Evolutionary conservation across 495 filamentous ascomycete species (phyloP), one percentile per base, ranked within the genome.

Genomic region (Aspergillus funiculosus): DNA sequence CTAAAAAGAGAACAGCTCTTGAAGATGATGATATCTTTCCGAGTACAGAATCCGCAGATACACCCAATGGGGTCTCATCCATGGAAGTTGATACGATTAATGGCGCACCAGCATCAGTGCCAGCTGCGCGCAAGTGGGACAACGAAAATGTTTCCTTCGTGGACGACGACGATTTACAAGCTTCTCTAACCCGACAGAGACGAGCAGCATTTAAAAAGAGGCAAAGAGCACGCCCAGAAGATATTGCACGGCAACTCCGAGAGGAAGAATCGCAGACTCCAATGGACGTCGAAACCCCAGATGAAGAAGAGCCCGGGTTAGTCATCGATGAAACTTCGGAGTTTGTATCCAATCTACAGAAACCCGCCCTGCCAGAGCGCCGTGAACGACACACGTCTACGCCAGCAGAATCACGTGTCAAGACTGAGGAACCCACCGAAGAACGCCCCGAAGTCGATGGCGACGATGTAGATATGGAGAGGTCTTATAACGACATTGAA

Each of bases 241-340:
- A 97, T 52, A 71, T 98, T 52, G 91, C 87, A 9, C 77, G 79
- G 36, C 85, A 89, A 52, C 68, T 98, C 21, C 77, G 79, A 43
- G 86, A 95, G 61, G 85, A 94, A 59, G 76, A 72, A 17, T 73
- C 77, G 5, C 73, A 77, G 38, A 75, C 69, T 0, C 70, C 74
- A 6, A 71, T 74, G 60, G 73, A 81, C 27, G 57, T 69, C 37
- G 57, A 71, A 62, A 62, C 38, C 28, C 56, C 63, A 0, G 68
- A 72, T 18, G 73, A 72, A 13, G 78, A 82, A 48, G 81, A 79
- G 19, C 78, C 76, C 11, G 90, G 90, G 21, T 71, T 96, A 8
- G 75, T 97, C 10, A 88, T 98, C 44, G 89, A 96, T 52, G 91
- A 97, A 59, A 95, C 91, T 10, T 85, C 88, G 3, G 89, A 95